These are phyloP conservation scores for Mucor indicus DNA, from an alignment of 371 early-diverging fungal species.

Conservation along the genomic window DNA sequence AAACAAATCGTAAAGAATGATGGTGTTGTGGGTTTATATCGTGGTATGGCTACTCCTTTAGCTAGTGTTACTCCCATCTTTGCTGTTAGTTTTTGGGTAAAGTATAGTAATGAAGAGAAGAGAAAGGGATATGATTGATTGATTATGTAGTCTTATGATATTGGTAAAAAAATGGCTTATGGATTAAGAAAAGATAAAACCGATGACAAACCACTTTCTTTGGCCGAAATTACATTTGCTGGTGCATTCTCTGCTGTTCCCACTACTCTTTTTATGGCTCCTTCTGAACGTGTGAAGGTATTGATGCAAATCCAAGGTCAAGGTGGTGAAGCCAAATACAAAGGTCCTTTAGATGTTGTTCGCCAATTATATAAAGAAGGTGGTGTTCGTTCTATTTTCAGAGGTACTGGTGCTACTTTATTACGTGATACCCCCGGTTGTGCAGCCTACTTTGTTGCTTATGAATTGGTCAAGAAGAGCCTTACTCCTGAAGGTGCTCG, in stretches of 20 bases:
- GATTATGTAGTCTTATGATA: conserved; percentile 61
- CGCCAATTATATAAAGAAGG: conserved; percentile 72
- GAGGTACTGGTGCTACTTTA: conserved; percentile 93
- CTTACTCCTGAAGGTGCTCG: conserved; percentile 73
- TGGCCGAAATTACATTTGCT: conserved; percentile 84
- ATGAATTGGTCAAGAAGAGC: conserved; percentile 83
- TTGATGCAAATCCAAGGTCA: conserved; percentile 76
- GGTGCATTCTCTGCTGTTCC: conserved; percentile 96
- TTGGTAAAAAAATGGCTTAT: conserved; percentile 68
- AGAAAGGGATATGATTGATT: not conserved
- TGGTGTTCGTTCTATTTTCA: conserved; percentile 83
- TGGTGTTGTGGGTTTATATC: conserved; percentile 90
- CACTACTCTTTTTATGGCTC: conserved; percentile 91
- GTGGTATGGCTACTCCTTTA: conserved; percentile 91
- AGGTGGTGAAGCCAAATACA: conserved; percentile 60
- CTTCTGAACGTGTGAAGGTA: conserved; percentile 94
- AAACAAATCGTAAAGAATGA: conserved; percentile 84
- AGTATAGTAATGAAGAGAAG: not conserved
- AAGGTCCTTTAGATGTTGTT: conserved; percentile 81
- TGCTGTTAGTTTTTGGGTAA: conserved; percentile 91
- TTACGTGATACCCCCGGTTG: conserved; percentile 93
- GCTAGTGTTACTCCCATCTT: conserved; percentile 94
- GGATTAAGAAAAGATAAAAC: conserved; percentile 56
- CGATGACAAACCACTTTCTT: conserved; percentile 54
- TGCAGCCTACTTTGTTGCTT: conserved; percentile 96